These are phyloP conservation scores for Amaranthus cruentus DNA, from an alignment of 148 eudicot species.

Conservation along the genomic window DNA sequence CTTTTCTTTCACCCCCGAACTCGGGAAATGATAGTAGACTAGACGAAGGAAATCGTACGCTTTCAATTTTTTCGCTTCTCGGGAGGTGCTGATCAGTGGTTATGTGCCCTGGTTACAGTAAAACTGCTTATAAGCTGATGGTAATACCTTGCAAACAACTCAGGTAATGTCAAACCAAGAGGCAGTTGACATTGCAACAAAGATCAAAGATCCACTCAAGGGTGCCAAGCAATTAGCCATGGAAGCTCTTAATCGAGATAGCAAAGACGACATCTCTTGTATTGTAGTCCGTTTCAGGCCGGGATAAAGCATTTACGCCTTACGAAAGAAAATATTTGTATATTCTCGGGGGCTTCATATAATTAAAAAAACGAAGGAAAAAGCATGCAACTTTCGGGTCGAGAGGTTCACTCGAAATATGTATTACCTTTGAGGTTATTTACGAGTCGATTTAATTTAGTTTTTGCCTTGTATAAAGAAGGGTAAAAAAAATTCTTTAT, in stretches of 20 bases:
- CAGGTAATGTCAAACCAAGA: conserved; percentile 80
- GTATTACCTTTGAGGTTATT: conserved; percentile 11
- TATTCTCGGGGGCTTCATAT: conserved; percentile 23
- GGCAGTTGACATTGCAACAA: conserved; percentile 61
- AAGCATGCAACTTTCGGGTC: conserved; percentile 11
- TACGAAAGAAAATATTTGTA: conserved; percentile 31
- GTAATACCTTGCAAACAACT: neutral
- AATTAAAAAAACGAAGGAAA: neutral
- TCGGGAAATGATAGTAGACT: neutral
- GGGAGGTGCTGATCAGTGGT: conserved; percentile 3
- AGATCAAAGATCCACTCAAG: conserved; percentile 55
- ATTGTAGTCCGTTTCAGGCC: conserved; percentile 49
- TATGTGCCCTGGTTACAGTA: neutral
- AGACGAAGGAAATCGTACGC: neutral
- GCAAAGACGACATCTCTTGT: conserved; percentile 76
- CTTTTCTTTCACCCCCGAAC: neutral
- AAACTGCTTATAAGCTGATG: conserved; percentile 6
- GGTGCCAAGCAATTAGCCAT: conserved; percentile 56
- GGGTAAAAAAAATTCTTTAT: conserved; percentile 13
- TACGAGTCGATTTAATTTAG: conserved; percentile 7
- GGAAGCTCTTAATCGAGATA: conserved; percentile 56
- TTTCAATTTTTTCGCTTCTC: neutral
- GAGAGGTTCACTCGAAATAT: conserved; percentile 14
- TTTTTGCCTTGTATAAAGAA: conserved; percentile 22
- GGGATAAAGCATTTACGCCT: conserved; percentile 15